A percentile compares a stretch with the other conserved stretches of the same genome.
Evolutionary conservation across 257 asterid species (phyloP).

Genomic region (Catharanthus roseus): DNA sequence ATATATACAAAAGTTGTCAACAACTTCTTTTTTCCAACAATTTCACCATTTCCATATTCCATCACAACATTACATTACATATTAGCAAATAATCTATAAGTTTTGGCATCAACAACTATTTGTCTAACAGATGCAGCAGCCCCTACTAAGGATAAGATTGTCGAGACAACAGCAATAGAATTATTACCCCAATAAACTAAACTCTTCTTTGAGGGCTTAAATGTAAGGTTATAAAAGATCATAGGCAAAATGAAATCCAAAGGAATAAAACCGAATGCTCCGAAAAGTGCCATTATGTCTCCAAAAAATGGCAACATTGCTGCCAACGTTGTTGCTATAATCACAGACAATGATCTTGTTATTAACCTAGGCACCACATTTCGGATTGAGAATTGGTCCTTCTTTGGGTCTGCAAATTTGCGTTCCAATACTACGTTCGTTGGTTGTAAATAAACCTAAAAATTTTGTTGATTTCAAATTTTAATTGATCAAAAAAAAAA

Average conservation of each 20-base stretch:
- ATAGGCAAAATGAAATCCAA: conserved; percentile 61
- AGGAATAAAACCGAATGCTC: conserved; percentile 67
- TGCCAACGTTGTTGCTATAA: conserved; percentile 45
- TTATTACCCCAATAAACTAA: conserved; percentile 42
- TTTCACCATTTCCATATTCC: too few relatives aligned
- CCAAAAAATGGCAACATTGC: conserved; percentile 83
- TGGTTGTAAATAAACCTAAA: conserved; percentile 60
- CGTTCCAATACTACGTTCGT: conserved; percentile 53
- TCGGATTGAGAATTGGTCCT: conserved; percentile 33
- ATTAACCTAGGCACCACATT: conserved; percentile 45
- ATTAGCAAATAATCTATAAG: conserved; percentile 52
- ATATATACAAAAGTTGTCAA: too few relatives aligned
- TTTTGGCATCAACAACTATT: conserved; percentile 50
- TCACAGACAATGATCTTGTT: conserved; percentile 45
- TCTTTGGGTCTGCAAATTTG: conserved; percentile 45
- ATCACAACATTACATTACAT: too few relatives aligned
- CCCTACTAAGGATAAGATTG: conserved; percentile 37
- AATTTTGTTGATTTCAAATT: background rate
- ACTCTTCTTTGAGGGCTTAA: conserved; percentile 43
- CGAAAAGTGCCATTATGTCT: conserved; percentile 63
- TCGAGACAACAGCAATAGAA: conserved; percentile 35
- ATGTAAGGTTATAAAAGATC: conserved; percentile 53
- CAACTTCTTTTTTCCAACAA: too few relatives aligned
- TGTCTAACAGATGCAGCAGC: conserved; percentile 60
- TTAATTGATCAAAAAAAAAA: too few relatives aligned